Evolutionary conservation across 2,329 filamentous ascomycete species (phyloP), one percentile per base, ranked within the genome.

Genomic region (Berkeleyomyces rouxiae): DNA sequence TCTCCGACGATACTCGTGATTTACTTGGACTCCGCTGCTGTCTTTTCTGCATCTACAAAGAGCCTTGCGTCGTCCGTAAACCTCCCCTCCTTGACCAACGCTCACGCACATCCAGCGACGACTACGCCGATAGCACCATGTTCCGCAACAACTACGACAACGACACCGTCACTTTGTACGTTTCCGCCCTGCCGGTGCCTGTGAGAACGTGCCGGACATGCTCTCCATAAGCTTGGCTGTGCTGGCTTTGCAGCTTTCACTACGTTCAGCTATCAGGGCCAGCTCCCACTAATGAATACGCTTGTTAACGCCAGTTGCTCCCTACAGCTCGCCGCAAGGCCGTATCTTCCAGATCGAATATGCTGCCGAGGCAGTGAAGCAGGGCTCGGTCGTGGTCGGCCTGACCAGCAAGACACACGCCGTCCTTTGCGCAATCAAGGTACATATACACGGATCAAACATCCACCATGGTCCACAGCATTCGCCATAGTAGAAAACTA

Each of bases 81-180:
- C 59, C 37, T 46, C 33, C 53, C 55, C 39, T 49, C 57, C 53
- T 59, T 42, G 33, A 51, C 49, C 36, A 11, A 47, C 44, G 42
- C 16, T 31, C n/a, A 10, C 3, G 6, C 39, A 57, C 16, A 42
- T 42, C n/a, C 36, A 55, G 16, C 10, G 9, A 44, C 16, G 46
- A 33, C 55, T 10, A 40, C 46, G 7, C 42, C 61, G 43, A 58
- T 58, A 65, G 68, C 81, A 85, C 72, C 72, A 97, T 99, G 93
- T 99, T 99, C 79, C 84, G 93, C 78, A 99, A 99, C 82, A 97
- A 97, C 78, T 99, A 99, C 82, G 93, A 99, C 80, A 99, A 99
- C 84, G 93, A 99, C 77, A 95, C 92, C 67, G 91, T 97, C 78
- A 99, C 93, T 78, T 99, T 97, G 90, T 96, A 82, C 77, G 86